A percentile compares a stretch with the other conserved stretches of the same genome.
These are phyloP conservation scores for Calonectria hongkongensis DNA, from an alignment of 2,329 filamentous ascomycete species.

Conservation along the genomic window DNA sequence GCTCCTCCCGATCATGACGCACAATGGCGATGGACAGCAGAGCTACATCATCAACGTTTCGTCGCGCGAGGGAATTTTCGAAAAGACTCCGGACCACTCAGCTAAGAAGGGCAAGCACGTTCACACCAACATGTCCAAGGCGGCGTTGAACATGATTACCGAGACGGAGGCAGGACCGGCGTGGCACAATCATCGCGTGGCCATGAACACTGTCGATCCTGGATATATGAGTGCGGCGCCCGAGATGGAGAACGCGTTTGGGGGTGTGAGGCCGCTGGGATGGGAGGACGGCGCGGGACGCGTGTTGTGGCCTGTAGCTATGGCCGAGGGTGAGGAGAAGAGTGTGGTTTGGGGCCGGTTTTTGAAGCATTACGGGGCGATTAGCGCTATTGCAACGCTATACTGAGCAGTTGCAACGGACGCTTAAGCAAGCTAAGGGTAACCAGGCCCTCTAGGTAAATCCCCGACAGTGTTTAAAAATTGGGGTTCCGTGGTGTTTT, in stretches of 20 bases:
- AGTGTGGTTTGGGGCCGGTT: conserved; percentile 4
- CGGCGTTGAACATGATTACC: conserved; percentile 15
- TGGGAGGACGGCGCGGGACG: conserved; percentile 10
- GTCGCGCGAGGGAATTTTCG: conserved; percentile 7
- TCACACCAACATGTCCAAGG: conserved; percentile 24
- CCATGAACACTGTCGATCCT: conserved; percentile 13
- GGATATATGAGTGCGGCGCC: conserved; percentile 18
- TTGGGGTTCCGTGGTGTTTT: background rate
- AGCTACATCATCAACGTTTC: conserved; percentile 18
- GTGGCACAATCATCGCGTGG: background rate
- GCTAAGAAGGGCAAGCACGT: conserved; percentile 8
- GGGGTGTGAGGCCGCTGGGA: background rate
- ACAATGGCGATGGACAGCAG: background rate
- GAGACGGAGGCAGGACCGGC: background rate
- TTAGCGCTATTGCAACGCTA: background rate
- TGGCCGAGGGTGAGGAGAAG: background rate
- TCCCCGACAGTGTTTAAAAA: background rate
- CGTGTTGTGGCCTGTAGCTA: background rate
- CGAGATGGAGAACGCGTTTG: background rate
- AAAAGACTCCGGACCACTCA: background rate
- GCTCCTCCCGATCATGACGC: background rate
- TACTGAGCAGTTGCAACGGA: background rate
- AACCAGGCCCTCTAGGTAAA: background rate
- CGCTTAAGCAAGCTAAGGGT: too few relatives aligned
- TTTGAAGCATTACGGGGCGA: conserved; percentile 6